Conservation (phyloP, 805 yeast species). For the Lachancea sp. region DNA sequence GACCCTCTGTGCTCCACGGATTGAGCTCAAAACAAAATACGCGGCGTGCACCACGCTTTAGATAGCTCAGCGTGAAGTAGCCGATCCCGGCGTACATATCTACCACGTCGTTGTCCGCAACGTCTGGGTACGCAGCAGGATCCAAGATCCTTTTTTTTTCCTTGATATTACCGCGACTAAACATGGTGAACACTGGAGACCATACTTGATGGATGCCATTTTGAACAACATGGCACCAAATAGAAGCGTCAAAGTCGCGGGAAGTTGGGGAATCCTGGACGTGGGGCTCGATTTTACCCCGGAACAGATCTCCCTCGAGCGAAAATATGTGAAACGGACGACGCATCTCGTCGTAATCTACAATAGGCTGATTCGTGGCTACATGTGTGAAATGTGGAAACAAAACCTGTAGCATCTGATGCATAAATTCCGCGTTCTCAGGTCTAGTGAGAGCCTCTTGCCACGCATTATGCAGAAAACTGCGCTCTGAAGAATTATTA, state of each 20-base stretch:
- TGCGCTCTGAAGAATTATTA: slow-evolving; percentile 36
- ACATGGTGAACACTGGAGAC: slow-evolving; percentile 86
- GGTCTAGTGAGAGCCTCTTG: slow-evolving; percentile 12
- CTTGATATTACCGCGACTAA: slow-evolving; percentile 77
- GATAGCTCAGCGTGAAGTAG: slow-evolving; percentile 67
- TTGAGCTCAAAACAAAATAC: slow-evolving; percentile 78
- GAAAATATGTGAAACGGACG: slow-evolving; percentile 58
- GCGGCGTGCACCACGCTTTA: slow-evolving; percentile 44
- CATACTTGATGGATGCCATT: slow-evolving; percentile 73
- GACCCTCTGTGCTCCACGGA: slow-evolving; percentile 77
- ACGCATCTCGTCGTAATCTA: slow-evolving; percentile 48
- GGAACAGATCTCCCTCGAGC: slow-evolving; percentile 59
- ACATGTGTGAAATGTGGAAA: slow-evolving; percentile 44
- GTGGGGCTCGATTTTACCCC: slow-evolving; percentile 32
- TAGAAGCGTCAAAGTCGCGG: slow-evolving; percentile 43
- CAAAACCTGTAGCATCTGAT: slow-evolving; percentile 17
- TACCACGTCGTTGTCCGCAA: slow-evolving; percentile 42
- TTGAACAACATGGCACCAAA: slow-evolving; percentile 69
- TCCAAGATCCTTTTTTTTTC: slow-evolving; percentile 65
- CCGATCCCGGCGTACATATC: slow-evolving; percentile 86
- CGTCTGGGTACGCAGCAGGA: slow-evolving; percentile 26
- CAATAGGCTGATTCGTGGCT: slow-evolving; percentile 67
- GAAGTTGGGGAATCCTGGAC: slow-evolving; percentile 34
- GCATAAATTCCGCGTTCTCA: slow-evolving; percentile 13
- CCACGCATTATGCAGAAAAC: slow-evolving; percentile 41